Evolutionary conservation across 1,284 basidiomycete genomes (phyloP).

Genomic region (Puccinia coronata): DNA sequence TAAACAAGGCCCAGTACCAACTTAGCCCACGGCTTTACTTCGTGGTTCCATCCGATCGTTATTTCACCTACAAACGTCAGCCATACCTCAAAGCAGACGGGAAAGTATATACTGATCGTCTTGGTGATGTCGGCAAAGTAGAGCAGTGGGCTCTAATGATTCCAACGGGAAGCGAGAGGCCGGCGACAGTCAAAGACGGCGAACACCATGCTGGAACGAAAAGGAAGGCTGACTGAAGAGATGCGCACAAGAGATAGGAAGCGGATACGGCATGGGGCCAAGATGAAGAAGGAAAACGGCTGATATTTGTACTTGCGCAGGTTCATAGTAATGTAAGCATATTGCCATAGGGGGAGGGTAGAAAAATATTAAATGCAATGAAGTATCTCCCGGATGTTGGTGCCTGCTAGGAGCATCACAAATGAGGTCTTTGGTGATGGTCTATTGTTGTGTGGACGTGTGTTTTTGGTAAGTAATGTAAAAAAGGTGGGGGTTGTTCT

Average conservation of each 20-base stretch:
- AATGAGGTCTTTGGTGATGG: no score
- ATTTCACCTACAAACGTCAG: not conserved
- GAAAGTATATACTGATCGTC: not conserved
- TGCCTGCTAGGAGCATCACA: no score
- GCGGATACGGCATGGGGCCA: no score
- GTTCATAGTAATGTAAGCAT: no score
- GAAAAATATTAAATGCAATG: no score
- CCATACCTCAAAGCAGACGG: not conserved
- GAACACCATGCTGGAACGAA: not conserved
- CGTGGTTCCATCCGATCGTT: not conserved
- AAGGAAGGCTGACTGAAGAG: not conserved
- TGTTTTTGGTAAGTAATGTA: no score
- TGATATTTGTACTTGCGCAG: no score
- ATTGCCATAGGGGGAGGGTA: no score
- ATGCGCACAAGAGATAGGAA: not conserved
- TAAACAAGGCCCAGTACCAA: not conserved
- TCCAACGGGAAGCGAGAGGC: constrained; percentile 3
- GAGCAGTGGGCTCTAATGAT: constrained; percentile 22
- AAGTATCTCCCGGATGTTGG: no score
- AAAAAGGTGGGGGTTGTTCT: no score
- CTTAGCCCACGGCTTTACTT: not conserved
- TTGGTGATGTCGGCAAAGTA: constrained; percentile 15
- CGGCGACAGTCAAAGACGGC: not conserved
- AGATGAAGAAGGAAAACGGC: no score
- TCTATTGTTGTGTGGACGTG: no score